phyloP scores from a whole-genome alignment of 371 early-diverging fungal species.

The Mortierella sp. region DNA sequence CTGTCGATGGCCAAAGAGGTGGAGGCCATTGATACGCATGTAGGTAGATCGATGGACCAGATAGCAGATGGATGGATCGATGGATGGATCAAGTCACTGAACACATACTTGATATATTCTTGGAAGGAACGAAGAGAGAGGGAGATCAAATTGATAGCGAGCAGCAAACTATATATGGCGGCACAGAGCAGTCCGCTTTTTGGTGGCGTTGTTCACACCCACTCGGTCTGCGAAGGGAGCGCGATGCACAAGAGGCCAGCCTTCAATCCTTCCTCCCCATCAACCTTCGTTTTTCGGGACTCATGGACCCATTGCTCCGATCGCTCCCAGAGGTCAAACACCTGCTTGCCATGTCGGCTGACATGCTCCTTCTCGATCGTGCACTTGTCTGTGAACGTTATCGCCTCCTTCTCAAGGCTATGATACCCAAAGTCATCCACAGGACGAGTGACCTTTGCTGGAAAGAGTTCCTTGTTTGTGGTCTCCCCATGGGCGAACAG shows the following conservation, averaged over 20 bases:
- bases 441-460: slow-evolving; percentile 20
- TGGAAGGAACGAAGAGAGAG: slow-evolving; percentile 24
- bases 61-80: slow-evolving; percentile 20
- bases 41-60: not conserved
- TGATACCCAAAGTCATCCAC: slow-evolving; percentile 32
- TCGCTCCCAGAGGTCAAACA: slow-evolving; percentile 23
- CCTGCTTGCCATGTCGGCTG: slow-evolving; percentile 6
- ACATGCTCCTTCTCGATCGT: slow-evolving; percentile 9
- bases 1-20: too few species aligned
- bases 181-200: not conserved
- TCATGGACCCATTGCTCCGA: slow-evolving; percentile 21
- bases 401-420: slow-evolving; percentile 13
- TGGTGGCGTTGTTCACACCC: not conserved
- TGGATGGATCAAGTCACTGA: slow-evolving; percentile 13
- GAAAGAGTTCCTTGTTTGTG: not conserved
- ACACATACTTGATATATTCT: slow-evolving; percentile 37
- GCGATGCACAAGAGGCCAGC: slow-evolving; percentile 23
- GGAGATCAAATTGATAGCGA: not conserved
- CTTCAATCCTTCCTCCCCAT: slow-evolving; percentile 8
- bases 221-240: slow-evolving; percentile 2
- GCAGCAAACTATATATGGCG: not conserved
- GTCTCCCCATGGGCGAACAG: slow-evolving; percentile 21
- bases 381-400: slow-evolving; percentile 2
- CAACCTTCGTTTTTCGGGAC: slow-evolving; percentile 4
- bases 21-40: too few species aligned